Evolutionary conservation across 148 eudicot genomes (phyloP), one percentile per base, ranked within the genome.

Genomic region (Nyssa sinensis): DNA sequence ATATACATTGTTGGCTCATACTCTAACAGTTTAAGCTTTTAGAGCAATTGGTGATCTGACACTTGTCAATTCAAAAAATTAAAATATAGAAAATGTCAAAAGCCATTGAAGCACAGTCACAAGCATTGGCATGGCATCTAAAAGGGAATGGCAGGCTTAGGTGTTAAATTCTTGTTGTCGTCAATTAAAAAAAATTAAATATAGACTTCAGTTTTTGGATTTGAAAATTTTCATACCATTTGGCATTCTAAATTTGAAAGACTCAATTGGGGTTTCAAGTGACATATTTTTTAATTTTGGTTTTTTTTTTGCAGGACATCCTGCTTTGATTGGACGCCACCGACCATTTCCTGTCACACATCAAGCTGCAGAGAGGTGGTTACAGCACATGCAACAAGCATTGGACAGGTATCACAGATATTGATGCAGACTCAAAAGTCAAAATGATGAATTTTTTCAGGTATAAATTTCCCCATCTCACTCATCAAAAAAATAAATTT

Each of bases 361-460:
- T 68, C 82, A 78, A 77, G 97, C 97, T 12, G 98, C 97, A 24
- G 94, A 91, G 88, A 85, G 98, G 85, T 94, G 98, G 98, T 79
- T 94, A 63, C 83, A 88, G 59, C 98, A 94, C 78, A 94, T 94
- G 97, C 89, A 90, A 69, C 88, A 86, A 79, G 88, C 97, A 70
- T 63, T 91, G 72, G 93, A 90, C 44, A 74, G 74, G n/a, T 66
- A 82, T 83, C 59, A 72, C 88, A 4, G 86, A 86, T 58, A 90
- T 94, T 61, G 98, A 94, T 73, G 30, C 80, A 24, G 88, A 91
- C 72, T 88, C 95, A 62, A 91, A 94, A 79, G 74, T 68, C 71
- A 91, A 83, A 79, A 91, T 94, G 98, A 88, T 86, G 86, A 88
- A 91, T 73, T 94, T 94, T 78, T 91, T 94, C 62, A 89, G 98